These are phyloP conservation scores for Pyrus hybrid DNA, from an alignment of 331 rosid species.

Conservation along the genomic window DNA sequence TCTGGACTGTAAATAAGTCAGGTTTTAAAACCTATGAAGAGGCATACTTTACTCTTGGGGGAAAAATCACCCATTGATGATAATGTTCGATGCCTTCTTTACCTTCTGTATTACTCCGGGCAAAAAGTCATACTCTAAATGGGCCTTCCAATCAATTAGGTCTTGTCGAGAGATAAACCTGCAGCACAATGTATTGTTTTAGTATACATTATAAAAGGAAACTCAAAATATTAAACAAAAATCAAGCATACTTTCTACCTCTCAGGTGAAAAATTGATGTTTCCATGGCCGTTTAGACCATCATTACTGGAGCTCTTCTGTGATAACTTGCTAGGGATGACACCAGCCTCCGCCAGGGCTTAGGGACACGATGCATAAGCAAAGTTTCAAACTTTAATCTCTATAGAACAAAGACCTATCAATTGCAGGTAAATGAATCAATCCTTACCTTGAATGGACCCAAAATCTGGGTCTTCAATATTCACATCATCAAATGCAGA, in stretches of 20 bases:
- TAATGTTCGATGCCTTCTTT: slow-evolving; percentile 14
- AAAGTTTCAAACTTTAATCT: not conserved
- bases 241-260: slow-evolving; percentile 34
- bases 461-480: slow-evolving; percentile 57
- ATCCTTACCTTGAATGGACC: slow-evolving; percentile 62
- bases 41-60: slow-evolving; percentile 10
- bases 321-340: slow-evolving; percentile 70
- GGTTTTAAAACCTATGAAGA: slow-evolving; percentile 52
- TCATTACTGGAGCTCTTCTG: slow-evolving; percentile 20
- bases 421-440: not conserved
- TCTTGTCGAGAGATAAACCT: slow-evolving; percentile 85
- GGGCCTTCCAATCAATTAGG: slow-evolving; percentile 82
- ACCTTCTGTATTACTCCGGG: slow-evolving; percentile 57
- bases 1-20: slow-evolving; percentile 98
- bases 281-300: slow-evolving; percentile 25
- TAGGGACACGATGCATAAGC: slow-evolving; percentile 1
- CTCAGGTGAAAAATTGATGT: slow-evolving; percentile 47
- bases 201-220: slow-evolving; percentile 6
- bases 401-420: not conserved
- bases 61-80: slow-evolving; percentile 3
- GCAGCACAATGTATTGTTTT: slow-evolving; percentile 14
- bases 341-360: slow-evolving; percentile 84
- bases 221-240: not conserved
- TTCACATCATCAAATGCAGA: slow-evolving; percentile 67
- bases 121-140: slow-evolving; percentile 59